phyloP scores from a whole-genome alignment of 331 rosid genomes.

The Acacia concinna region DNA sequence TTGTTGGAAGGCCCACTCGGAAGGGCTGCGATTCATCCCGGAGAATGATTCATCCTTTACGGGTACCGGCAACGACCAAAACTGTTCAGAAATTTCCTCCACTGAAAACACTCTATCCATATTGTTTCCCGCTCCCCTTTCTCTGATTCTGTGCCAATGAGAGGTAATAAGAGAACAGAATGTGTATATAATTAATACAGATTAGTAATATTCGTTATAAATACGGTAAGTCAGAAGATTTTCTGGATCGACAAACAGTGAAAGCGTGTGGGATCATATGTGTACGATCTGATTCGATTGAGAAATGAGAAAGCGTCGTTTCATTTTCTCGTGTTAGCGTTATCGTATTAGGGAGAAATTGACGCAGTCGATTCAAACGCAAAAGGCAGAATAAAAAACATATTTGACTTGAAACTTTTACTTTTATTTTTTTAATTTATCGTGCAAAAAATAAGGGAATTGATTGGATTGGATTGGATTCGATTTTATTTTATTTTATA shows the following conservation, averaged over 20 bases:
- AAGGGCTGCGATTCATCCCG: slow-evolving; percentile 74
- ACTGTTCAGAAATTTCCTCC: slow-evolving; percentile 74
- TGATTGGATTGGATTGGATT: neutral
- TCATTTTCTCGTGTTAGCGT: neutral
- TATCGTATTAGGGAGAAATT: neutral
- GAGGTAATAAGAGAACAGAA: neutral
- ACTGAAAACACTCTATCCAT: slow-evolving; percentile 92
- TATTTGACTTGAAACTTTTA: neutral
- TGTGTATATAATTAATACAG: neutral
- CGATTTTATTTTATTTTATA: neutral
- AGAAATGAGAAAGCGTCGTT: neutral
- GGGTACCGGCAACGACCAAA: slow-evolving; percentile 56
- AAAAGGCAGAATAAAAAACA: neutral
- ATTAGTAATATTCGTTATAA: neutral
- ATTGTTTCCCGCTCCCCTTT: slow-evolving; percentile 15
- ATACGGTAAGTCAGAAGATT: neutral
- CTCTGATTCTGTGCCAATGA: neutral
- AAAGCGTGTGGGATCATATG: neutral
- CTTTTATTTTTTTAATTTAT: neutral
- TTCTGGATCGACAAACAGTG: neutral
- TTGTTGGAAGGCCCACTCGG: slow-evolving; percentile 93
- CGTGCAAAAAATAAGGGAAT: neutral
- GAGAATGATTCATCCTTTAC: slow-evolving; percentile 35
- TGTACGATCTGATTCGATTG: neutral
- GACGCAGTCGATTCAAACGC: neutral